Conservation (phyloP, 2,329 filamentous ascomycete species). For the Xylariaceae sp. region DNA sequence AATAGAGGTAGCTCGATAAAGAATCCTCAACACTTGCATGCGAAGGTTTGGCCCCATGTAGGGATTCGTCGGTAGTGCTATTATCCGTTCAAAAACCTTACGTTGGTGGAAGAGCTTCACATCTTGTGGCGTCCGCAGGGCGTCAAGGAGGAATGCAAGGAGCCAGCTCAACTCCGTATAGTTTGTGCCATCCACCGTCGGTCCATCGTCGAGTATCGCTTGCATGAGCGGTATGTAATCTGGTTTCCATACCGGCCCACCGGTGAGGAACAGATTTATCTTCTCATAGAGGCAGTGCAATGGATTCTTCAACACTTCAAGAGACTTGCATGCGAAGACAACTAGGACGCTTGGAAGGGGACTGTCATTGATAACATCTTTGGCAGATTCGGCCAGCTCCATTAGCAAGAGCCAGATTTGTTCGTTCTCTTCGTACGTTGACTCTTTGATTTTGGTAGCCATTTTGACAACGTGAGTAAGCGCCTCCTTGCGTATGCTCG, state of each 20-base stretch:
- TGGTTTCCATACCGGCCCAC: conserved; percentile 70
- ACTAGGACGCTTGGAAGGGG: conserved; percentile 70
- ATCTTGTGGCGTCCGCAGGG: conserved; percentile 26
- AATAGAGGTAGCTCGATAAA: conserved; percentile 28
- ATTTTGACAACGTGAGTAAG: conserved; percentile 65
- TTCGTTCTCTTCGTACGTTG: conserved; percentile 69
- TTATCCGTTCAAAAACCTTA: conserved; percentile 50
- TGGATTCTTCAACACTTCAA: conserved; percentile 70
- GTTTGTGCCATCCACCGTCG: conserved; percentile 32
- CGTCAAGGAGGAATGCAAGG: conserved; percentile 29
- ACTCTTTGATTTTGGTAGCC: conserved; percentile 60
- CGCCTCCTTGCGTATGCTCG: conserved; percentile 75
- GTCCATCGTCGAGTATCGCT: conserved; percentile 52
- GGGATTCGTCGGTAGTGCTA: conserved; percentile 32
- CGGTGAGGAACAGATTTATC: conserved; percentile 78
- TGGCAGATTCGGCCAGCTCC: conserved; percentile 74
- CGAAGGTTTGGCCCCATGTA: conserved; percentile 27
- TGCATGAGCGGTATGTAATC: conserved; percentile 69
- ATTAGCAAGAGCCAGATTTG: conserved; percentile 76
- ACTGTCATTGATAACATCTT: conserved; percentile 46
- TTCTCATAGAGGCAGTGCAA: conserved; percentile 82
- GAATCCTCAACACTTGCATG: conserved; percentile 24
- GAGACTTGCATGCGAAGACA: conserved; percentile 68
- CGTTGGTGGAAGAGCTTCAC: conserved; percentile 29
- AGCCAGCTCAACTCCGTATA: conserved; percentile 33